A percentile compares a stretch with the other conserved stretches of the same genome.
These are phyloP conservation scores for Curvularia verruculosa DNA, from an alignment of 2,329 filamentous ascomycete species.

Conservation along the genomic window DNA sequence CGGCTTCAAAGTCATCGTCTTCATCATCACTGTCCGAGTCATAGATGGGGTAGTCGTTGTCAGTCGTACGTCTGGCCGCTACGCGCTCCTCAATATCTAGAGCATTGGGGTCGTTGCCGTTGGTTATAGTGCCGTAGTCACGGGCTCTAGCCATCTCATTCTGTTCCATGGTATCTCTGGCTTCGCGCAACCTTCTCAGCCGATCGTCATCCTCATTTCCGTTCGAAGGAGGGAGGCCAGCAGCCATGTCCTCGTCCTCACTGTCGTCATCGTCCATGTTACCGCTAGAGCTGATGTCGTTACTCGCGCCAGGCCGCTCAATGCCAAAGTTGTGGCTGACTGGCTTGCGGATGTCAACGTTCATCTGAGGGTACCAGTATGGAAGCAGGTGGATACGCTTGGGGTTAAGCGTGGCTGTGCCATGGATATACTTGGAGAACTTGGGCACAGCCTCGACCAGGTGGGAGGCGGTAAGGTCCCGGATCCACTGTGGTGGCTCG, in stretches of 20 bases:
- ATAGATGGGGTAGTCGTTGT: conserved; percentile 83
- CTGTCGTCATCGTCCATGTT: conserved; percentile 79
- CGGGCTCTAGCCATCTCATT: conserved; percentile 58
- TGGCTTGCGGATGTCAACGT: conserved; percentile 94
- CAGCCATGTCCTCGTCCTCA: conserved; percentile 60
- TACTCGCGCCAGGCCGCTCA: conserved; percentile 75
- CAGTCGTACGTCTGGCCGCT: conserved; percentile 62
- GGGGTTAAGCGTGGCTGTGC: conserved; percentile 85
- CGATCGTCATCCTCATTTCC: conserved; percentile 52
- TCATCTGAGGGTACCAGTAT: conserved; percentile 99
- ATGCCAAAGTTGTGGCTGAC: conserved; percentile 89
- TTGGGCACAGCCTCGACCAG: conserved; percentile 98
- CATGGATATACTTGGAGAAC: conserved; percentile 99
- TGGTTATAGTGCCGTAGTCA: conserved; percentile 53
- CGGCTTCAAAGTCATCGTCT: conserved; percentile 76
- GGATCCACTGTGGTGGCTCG: conserved; percentile 95
- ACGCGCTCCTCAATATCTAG: conserved; percentile 87
- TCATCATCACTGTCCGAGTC: conserved; percentile 88
- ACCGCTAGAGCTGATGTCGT: conserved; percentile 76
- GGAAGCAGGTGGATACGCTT: conserved; percentile 86
- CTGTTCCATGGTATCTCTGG: conserved; percentile 58
- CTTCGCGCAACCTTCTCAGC: conserved; percentile 56
- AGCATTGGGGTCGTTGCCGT: conserved; percentile 49
- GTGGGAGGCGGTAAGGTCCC: conserved; percentile 89
- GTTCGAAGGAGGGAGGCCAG: conserved; percentile 32